These are phyloP conservation scores for Butyriboletus appendiculatus DNA, from an alignment of 1,284 basidiomycete genomes.

Conservation along the genomic window DNA sequence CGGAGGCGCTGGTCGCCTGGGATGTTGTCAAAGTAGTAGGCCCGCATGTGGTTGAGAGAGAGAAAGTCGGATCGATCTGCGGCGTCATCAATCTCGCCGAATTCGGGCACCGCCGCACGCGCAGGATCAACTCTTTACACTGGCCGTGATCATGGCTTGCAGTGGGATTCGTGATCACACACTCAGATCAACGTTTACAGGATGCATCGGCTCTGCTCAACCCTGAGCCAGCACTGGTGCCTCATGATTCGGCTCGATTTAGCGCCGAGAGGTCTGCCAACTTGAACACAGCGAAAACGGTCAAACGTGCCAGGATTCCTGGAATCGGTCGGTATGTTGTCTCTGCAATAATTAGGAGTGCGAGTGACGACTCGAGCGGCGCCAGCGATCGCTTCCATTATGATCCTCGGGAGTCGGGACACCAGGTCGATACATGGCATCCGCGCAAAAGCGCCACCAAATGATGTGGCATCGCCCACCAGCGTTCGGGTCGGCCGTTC, in stretches of 20 bases:
- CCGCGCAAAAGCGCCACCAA: too few relatives aligned
- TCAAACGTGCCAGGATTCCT: not conserved
- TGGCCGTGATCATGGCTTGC: too few relatives aligned
- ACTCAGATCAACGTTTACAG: too few relatives aligned
- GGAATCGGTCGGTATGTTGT: not conserved
- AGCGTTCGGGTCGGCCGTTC: not conserved
- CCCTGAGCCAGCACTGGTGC: too few relatives aligned
- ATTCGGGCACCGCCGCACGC: too few relatives aligned
- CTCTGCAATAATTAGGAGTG: not conserved
- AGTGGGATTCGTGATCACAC: too few relatives aligned
- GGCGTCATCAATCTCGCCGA: too few relatives aligned
- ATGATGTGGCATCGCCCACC: not conserved
- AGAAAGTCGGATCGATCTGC: too few relatives aligned
- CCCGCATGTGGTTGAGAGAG: slow-evolving; percentile 52
- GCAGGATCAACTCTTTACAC: too few relatives aligned
- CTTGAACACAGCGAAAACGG: not conserved
- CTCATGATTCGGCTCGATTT: too few relatives aligned
- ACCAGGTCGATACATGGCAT: too few relatives aligned
- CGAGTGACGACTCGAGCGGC: not conserved
- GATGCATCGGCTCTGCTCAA: too few relatives aligned
- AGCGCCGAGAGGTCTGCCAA: not conserved
- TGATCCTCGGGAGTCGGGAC: not conserved
- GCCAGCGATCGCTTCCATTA: not conserved
- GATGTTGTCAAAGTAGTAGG: slow-evolving; percentile 80
- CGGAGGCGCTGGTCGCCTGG: slow-evolving; percentile 76